A percentile compares a stretch with the other conserved stretches of the same genome.
Conservation (phyloP, 2,329 filamentous ascomycete genomes). For the Sclerotinia borealis region DNA sequence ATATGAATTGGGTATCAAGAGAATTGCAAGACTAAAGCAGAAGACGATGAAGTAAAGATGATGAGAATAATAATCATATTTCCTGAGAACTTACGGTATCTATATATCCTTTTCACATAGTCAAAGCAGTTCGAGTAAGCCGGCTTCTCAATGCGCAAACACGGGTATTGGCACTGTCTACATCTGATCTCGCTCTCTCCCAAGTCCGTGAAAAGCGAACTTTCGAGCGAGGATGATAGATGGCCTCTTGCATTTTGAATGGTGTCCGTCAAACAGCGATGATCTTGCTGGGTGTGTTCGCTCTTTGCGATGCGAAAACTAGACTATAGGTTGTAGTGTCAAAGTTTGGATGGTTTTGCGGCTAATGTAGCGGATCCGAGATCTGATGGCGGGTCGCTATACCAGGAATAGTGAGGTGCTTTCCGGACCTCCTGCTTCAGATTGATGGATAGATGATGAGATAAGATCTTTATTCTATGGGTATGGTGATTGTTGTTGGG, state of each 20-base stretch:
- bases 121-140: slow-evolving; percentile 5
- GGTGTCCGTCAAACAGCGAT: background rate
- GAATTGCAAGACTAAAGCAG: slow-evolving; percentile 2
- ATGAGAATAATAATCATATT: background rate
- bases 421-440: slow-evolving; percentile 5
- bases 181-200: slow-evolving; percentile 1
- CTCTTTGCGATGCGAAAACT: background rate
- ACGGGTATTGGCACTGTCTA: background rate
- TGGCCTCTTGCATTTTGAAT: background rate
- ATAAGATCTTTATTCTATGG: background rate
- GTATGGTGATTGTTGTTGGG: background rate
- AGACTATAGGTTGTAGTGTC: background rate
- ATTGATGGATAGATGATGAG: background rate
- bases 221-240: background rate
- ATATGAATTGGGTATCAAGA: background rate
- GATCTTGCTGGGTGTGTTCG: background rate
- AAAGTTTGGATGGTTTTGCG: background rate
- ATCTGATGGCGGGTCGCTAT: background rate
- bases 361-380: slow-evolving; percentile 1
- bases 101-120: background rate
- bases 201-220: slow-evolving; percentile 4
- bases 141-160: background rate
- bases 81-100: background rate
- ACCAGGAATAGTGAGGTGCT: background rate
- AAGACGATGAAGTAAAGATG: background rate